phyloP scores from a whole-genome alignment of 257 asterid genomes.

The Voacanga thouarsii region DNA sequence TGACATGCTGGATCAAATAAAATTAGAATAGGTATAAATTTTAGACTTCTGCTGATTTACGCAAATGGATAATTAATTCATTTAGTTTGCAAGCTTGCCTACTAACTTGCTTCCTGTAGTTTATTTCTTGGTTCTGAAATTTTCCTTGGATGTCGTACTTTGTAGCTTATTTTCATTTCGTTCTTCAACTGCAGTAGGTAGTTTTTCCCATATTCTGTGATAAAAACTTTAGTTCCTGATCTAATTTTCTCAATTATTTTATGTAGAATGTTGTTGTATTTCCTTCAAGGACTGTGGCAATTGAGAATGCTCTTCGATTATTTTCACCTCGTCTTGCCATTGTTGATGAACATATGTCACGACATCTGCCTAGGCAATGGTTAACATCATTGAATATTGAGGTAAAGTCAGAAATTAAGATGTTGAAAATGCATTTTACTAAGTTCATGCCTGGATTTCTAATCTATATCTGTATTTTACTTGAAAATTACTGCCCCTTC shows the following conservation, averaged over 20 bases:
- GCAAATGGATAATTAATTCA: background rate
- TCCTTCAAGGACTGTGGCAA: slow-evolving; percentile 88
- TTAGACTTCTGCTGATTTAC: background rate
- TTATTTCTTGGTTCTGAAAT: background rate
- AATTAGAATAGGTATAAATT: background rate
- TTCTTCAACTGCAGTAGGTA: background rate
- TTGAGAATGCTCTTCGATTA: slow-evolving; percentile 79
- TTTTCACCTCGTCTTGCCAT: slow-evolving; percentile 88
- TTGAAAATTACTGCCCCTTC: background rate
- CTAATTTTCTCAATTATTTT: slow-evolving; percentile 13
- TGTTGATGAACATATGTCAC: slow-evolving; percentile 79
- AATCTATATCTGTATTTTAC: background rate
- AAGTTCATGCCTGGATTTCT: background rate
- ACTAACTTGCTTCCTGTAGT: background rate
- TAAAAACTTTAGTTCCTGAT: slow-evolving; percentile 18
- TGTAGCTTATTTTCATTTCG: background rate
- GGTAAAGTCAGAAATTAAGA: slow-evolving; percentile 38
- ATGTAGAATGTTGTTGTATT: slow-evolving; percentile 73
- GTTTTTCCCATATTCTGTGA: background rate
- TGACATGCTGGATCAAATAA: background rate
- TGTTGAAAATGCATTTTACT: slow-evolving; percentile 4
- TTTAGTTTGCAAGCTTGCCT: background rate
- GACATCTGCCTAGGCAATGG: slow-evolving; percentile 82
- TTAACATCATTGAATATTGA: slow-evolving; percentile 68
- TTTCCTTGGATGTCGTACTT: background rate